A percentile compares a stretch with the other conserved stretches of the same genome.
These are phyloP conservation scores for Mariannaea elegans DNA, from an alignment of 2,329 filamentous ascomycete genomes.

Conservation along the genomic window DNA sequence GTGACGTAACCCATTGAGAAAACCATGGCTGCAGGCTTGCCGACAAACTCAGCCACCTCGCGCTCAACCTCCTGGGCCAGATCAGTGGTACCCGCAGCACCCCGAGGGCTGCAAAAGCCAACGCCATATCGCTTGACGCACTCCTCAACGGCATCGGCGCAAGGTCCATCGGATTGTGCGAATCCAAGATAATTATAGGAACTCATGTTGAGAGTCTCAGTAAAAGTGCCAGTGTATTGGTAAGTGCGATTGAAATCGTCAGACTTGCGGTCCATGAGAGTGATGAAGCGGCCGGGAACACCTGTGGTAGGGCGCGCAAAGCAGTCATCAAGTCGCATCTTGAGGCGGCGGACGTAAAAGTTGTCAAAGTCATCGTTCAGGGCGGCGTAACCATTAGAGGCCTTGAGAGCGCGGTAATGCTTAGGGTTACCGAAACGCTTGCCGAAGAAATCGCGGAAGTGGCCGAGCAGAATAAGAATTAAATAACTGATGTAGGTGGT, in stretches of 20 bases:
- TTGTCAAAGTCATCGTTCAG: conserved; percentile 99
- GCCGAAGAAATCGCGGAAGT: conserved; percentile 96
- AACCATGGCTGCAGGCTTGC: conserved; percentile 93
- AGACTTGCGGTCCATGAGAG: conserved; percentile 87
- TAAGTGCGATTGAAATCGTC: conserved; percentile 93
- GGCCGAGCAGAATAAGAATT: conserved; percentile 92
- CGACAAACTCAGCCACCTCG: conserved; percentile 88
- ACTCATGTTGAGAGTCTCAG: conserved; percentile 97
- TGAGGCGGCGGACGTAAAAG: conserved; percentile 93
- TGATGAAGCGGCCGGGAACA: conserved; percentile 94
- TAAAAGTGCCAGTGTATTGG: conserved; percentile 86
- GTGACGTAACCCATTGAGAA: conserved; percentile 99
- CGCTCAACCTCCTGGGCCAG: conserved; percentile 89
- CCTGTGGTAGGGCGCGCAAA: conserved; percentile 93
- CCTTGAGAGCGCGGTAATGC: conserved; percentile 81
- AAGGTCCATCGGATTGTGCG: conserved; percentile 95
- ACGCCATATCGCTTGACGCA: conserved; percentile 86
- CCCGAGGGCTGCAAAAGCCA: conserved; percentile 80
- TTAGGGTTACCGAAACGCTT: conserved; percentile 91
- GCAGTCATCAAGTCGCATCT: conserved; percentile 95
- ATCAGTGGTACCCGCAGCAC: conserved; percentile 87
- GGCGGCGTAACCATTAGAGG: conserved; percentile 89
- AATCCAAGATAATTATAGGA: conserved; percentile 99
- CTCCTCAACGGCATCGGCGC: conserved; percentile 91
- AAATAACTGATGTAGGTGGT: conserved; percentile 99